Percentiles rank a stretch among this genome's conserved stretches.
Conservation (phyloP, 1,284 basidiomycete genomes). For the Amylostereum chailletii region DNA sequence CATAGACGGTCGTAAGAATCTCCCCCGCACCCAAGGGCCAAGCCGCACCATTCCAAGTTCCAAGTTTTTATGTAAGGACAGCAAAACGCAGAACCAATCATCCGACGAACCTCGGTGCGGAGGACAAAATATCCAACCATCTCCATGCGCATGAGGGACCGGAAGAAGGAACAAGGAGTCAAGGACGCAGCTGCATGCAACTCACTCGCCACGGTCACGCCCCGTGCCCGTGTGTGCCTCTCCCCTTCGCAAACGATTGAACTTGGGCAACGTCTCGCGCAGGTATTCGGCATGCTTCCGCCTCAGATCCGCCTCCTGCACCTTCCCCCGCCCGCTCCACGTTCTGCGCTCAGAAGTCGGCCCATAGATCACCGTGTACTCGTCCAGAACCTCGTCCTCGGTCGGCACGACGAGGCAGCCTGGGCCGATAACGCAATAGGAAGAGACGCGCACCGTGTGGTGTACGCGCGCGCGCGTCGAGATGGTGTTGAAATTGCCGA, state of each 20-base stretch:
- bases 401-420: conserved; percentile 68
- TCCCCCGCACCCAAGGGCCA: too few species aligned
- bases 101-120: too few species aligned
- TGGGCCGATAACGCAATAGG: conserved; percentile 77
- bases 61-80: too few species aligned
- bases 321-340: conserved; percentile 83
- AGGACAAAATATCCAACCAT: too few species aligned
- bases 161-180: too few species aligned
- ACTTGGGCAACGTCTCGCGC: conserved; percentile 84
- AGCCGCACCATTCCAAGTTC: too few species aligned
- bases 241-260: conserved; percentile 61
- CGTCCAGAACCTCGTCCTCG: conserved; percentile 71
- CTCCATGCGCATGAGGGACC: too few species aligned
- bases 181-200: too few species aligned
- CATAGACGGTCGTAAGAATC: too few species aligned
- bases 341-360: conserved; percentile 59
- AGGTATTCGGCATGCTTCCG: conserved; percentile 88
- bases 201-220: not conserved
- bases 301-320: conserved; percentile 77
- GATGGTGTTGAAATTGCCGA: conserved; percentile 83
- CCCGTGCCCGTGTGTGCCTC: conserved; percentile 26
- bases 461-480: conserved; percentile 75
- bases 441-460: conserved; percentile 68
- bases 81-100: too few species aligned
- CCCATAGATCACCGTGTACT: conserved; percentile 83